These are phyloP conservation scores for Brassica nigra DNA, from an alignment of 345 rosid species.

Conservation along the genomic window DNA sequence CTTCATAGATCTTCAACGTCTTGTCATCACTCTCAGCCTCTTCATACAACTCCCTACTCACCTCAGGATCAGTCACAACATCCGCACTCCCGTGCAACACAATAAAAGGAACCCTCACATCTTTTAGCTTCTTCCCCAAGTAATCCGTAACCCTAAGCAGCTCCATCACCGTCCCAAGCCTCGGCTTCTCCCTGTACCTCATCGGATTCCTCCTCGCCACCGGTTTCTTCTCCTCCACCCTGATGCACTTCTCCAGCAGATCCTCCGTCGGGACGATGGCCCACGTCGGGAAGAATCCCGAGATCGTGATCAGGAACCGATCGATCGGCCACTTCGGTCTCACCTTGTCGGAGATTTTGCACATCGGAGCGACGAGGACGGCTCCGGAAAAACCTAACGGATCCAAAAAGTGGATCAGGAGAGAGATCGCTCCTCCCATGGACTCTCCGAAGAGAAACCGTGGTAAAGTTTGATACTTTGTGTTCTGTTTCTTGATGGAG, in stretches of 20 bases:
- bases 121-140: constrained; percentile 49
- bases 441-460: constrained; percentile 78
- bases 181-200: constrained; percentile 74
- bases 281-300: constrained; percentile 68
- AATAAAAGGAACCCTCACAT: constrained; percentile 63
- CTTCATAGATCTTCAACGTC: constrained; percentile 63
- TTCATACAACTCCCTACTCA: constrained; percentile 59
- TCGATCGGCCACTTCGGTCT: constrained; percentile 84
- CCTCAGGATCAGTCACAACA: constrained; percentile 77
- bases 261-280: constrained; percentile 77
- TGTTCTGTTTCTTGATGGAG: constrained; percentile 46
- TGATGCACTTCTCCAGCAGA: constrained; percentile 58
- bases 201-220: constrained; percentile 62
- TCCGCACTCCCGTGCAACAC: constrained; percentile 76
- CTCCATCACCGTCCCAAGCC: constrained; percentile 77
- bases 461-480: constrained; percentile 47
- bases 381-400: constrained; percentile 55
- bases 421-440: constrained; percentile 79
- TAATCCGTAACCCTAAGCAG: constrained; percentile 68
- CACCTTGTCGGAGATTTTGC: constrained; percentile 72
- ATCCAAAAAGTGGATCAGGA: constrained; percentile 60
- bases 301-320: constrained; percentile 52
- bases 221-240: constrained; percentile 60
- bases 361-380: constrained; percentile 79
- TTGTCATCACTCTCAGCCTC: constrained; percentile 62